Evolutionary conservation across 768 basidiomycete genomes (phyloP).

Genomic region (Rhizopogon roseolus): DNA sequence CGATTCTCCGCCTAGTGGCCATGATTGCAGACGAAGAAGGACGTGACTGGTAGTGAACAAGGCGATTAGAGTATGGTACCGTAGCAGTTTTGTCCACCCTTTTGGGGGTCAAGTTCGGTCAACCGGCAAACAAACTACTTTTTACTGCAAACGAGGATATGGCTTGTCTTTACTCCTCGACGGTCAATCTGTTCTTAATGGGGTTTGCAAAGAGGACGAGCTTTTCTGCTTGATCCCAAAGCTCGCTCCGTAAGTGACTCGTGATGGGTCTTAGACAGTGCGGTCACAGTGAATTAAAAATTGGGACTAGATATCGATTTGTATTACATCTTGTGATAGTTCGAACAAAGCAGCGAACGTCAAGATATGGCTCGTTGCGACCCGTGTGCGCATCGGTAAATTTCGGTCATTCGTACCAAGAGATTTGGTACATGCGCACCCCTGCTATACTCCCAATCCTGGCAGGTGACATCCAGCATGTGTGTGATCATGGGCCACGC

Average conservation of each 20-base stretch:
- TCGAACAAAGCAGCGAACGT: not conserved
- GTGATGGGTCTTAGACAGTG: no score
- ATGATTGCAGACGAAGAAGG: slow-evolving; percentile 28
- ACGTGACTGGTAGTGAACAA: not conserved
- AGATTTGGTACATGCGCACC: not conserved
- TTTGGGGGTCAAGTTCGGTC: not conserved
- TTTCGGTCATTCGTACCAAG: not conserved
- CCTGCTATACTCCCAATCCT: no score
- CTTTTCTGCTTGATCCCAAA: no score
- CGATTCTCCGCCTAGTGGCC: slow-evolving; percentile 73
- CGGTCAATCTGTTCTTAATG: no score
- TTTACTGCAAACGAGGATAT: no score
- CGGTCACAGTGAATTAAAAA: not conserved
- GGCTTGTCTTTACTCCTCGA: no score
- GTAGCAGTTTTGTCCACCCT: not conserved
- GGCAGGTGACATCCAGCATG: not conserved
- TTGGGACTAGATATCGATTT: not conserved
- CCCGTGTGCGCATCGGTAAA: not conserved
- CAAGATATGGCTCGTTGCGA: not conserved
- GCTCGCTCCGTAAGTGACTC: no score
- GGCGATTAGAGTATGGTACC: not conserved
- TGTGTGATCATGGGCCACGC: not conserved
- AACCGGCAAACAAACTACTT: no score
- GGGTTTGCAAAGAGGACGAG: no score
- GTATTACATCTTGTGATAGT: not conserved